Percentiles rank a stretch among this genome's conserved stretches.
Conservation (phyloP, 1,284 basidiomycete species). For the Boletus semigastroideus region DNA sequence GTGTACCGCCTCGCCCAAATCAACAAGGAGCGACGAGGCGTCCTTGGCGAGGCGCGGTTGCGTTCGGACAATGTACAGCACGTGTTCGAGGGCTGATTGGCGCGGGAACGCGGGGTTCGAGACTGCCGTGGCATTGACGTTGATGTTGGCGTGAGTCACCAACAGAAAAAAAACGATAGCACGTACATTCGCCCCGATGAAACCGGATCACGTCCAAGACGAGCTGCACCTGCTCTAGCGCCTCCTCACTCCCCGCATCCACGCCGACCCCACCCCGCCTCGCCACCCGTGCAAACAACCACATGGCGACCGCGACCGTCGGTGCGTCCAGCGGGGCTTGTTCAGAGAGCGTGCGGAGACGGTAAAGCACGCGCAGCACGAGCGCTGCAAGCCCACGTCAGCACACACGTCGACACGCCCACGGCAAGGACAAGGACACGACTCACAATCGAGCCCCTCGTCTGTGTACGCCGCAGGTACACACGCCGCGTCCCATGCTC, state of each 20-base stretch:
- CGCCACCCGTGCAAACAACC: constrained; percentile 76
- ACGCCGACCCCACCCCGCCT: constrained; percentile 64
- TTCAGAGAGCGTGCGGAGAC: constrained; percentile 81
- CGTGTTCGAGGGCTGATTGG: constrained; percentile 63
- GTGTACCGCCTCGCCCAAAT: constrained; percentile 83
- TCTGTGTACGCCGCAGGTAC: constrained; percentile 73
- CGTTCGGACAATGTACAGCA: constrained; percentile 74
- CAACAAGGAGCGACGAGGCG: constrained; percentile 80
- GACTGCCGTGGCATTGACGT: constrained; percentile 44
- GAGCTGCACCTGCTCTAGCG: constrained; percentile 86
- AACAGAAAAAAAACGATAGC: not conserved
- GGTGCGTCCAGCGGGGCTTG: constrained; percentile 81
- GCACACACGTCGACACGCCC: not conserved
- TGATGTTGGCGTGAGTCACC: not conserved
- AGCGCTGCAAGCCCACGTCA: constrained; percentile 48
- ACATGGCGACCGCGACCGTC: constrained; percentile 82
- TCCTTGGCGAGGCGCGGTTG: constrained; percentile 87
- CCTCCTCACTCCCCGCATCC: constrained; percentile 38
- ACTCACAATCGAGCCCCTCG: constrained; percentile 70
- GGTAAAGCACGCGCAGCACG: constrained; percentile 84
- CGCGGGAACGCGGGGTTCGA: constrained; percentile 72
- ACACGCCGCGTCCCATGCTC: constrained; percentile 63
- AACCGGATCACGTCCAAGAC: constrained; percentile 85
- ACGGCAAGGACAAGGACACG: not conserved
- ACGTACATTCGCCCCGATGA: constrained; percentile 82